Evolutionary conservation across 1,284 basidiomycete species (phyloP).

Genomic region (Microbotryum intermedium): DNA sequence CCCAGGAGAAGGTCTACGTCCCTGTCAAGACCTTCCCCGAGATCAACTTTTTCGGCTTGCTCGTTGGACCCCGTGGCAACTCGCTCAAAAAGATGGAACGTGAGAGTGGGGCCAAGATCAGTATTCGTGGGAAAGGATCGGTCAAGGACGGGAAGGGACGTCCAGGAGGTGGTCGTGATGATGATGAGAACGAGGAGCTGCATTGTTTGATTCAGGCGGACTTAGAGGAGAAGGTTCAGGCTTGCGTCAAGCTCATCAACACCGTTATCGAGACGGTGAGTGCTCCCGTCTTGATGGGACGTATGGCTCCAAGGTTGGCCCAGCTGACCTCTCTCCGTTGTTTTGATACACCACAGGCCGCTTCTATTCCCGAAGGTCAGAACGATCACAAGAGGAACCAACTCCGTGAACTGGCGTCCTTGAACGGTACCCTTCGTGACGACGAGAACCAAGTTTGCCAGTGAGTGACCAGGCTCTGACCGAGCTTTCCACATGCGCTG

Average conservation of each 20-base stretch:
- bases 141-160: constrained; percentile 87
- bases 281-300: constrained; percentile 23
- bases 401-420: constrained; percentile 89
- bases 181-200: constrained; percentile 97
- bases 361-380: constrained; percentile 96
- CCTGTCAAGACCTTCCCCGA: constrained; percentile 99
- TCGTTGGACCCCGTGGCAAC: constrained; percentile 97
- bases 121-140: constrained; percentile 94
- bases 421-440: constrained; percentile 97
- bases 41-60: constrained; percentile 98
- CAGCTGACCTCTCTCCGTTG: neutral
- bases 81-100: constrained; percentile 99
- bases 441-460: constrained; percentile 99
- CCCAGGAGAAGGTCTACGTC: constrained; percentile 96
- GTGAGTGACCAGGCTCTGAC: constrained; percentile 52
- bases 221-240: constrained; percentile 77
- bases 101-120: constrained; percentile 96
- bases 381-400: constrained; percentile 99
- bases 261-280: constrained; percentile 93
- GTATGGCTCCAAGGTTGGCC: constrained; percentile 11
- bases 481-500: neutral
- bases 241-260: constrained; percentile 92
- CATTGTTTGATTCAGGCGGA: constrained; percentile 96
- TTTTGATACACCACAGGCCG: constrained; percentile 54
- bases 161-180: constrained; percentile 57